phyloP scores from a whole-genome alignment of 306 rosid genomes.

The Glycine soja region DNA sequence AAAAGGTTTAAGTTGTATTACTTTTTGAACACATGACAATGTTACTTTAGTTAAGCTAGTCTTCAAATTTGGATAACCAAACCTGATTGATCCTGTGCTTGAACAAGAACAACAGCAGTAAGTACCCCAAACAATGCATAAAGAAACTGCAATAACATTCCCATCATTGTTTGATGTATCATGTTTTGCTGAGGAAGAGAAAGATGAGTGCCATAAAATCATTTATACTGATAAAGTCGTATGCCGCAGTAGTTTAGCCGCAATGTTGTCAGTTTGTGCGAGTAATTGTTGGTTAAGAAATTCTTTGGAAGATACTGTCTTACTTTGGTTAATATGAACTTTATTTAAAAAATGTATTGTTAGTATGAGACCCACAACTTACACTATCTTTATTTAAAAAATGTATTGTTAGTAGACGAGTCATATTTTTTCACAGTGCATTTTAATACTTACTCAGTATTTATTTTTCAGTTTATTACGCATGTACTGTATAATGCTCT shows the following conservation, averaged over 20 bases:
- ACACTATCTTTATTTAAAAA: neutral
- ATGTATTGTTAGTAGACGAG: neutral
- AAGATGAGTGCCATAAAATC: neutral
- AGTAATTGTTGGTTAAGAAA: neutral
- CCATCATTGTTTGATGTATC: slow-evolving; percentile 17
- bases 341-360: neutral
- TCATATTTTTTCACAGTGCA: neutral
- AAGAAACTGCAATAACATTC: slow-evolving; percentile 22
- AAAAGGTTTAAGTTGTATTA: neutral
- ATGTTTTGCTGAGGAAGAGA: neutral
- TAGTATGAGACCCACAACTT: neutral
- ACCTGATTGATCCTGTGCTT: slow-evolving; percentile 63
- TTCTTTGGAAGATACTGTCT: neutral
- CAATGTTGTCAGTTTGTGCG: neutral
- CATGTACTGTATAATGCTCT: too few species aligned
- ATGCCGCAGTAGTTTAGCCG: neutral
- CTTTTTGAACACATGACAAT: neutral
- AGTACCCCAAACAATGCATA: slow-evolving; percentile 36
- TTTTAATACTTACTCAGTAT: too few species aligned
- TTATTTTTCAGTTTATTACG: too few species aligned
- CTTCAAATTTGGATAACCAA: neutral
- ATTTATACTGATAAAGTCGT: slow-evolving; percentile 19
- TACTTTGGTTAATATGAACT: neutral
- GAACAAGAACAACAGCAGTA: slow-evolving; percentile 39
- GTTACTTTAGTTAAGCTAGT: neutral